phyloP scores from a whole-genome alignment of 768 basidiomycete species.

The Dentipellis sp. region DNA sequence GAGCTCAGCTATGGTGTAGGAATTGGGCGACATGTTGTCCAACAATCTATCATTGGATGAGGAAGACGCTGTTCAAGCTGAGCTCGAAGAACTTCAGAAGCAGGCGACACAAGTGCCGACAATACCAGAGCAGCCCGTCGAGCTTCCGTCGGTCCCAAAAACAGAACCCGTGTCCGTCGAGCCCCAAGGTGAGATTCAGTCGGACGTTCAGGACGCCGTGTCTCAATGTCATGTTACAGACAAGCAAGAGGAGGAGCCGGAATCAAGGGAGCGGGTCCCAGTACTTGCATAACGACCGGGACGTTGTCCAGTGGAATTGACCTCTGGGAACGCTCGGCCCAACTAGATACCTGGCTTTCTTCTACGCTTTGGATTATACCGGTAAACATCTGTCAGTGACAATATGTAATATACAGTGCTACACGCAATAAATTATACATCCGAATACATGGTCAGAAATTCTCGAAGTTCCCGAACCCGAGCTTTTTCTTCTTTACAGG shows the following conservation, averaged over 20 bases:
- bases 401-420: slow-evolving; percentile 10
- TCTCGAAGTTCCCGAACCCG: slow-evolving; percentile 89
- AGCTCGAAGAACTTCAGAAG: slow-evolving; percentile 61
- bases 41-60: slow-evolving; percentile 81
- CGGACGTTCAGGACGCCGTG: no score
- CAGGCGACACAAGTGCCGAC: slow-evolving; percentile 38
- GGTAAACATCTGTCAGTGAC: no score
- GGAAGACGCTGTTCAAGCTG: slow-evolving; percentile 87
- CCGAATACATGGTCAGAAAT: slow-evolving; percentile 41
- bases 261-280: slow-evolving; percentile 18
- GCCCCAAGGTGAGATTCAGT: slow-evolving; percentile 21
- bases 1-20: slow-evolving; percentile 37
- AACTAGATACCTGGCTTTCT: no score
- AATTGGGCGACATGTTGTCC: slow-evolving; percentile 82
- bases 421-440: slow-evolving; percentile 2
- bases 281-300: slow-evolving; percentile 17
- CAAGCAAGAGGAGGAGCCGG: not conserved
- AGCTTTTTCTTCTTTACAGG: slow-evolving; percentile 72
- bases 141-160: slow-evolving; percentile 49
- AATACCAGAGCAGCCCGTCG: slow-evolving; percentile 20
- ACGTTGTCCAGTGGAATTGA: not conserved
- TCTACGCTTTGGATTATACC: no score
- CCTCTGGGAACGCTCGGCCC: not conserved
- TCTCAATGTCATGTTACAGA: no score
- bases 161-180: slow-evolving; percentile 27